Conservation (phyloP, 805 yeast genomes). For the Clavispora fructus region DNA sequence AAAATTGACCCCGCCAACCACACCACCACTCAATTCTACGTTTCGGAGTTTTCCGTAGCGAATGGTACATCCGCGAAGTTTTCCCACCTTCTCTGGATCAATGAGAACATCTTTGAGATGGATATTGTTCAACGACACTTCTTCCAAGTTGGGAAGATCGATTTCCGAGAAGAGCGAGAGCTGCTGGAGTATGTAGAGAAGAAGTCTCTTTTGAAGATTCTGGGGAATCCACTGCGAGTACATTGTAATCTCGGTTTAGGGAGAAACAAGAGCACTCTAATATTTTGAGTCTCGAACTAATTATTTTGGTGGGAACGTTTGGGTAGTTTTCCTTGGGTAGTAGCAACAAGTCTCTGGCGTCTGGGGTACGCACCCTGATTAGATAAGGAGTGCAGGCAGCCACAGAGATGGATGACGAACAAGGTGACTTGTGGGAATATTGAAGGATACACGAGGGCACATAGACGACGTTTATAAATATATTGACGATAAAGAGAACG, state of each 20-base stretch:
- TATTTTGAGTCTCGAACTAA: neutral
- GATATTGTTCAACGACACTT: slow-evolving; percentile 59
- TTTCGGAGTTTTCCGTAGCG: slow-evolving; percentile 56
- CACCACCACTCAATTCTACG: slow-evolving; percentile 54
- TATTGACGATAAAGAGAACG: too few species aligned
- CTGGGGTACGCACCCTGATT: slow-evolving; percentile 1
- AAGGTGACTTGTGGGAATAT: neutral
- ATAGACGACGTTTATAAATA: too few species aligned
- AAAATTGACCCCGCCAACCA: slow-evolving; percentile 66
- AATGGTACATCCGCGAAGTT: slow-evolving; percentile 58
- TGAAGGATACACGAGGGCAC: too few species aligned
- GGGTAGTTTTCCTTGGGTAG: neutral
- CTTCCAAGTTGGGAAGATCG: slow-evolving; percentile 73
- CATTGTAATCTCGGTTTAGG: slow-evolving; percentile 3
- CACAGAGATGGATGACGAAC: neutral
- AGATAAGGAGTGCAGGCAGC: neutral
- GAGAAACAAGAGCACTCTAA: neutral
- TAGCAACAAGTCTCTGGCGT: neutral
- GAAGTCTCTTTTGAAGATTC: slow-evolving; percentile 74
- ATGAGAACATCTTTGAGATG: slow-evolving; percentile 55
- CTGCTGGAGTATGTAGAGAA: slow-evolving; percentile 76
- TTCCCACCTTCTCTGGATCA: slow-evolving; percentile 63
- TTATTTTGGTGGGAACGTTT: neutral
- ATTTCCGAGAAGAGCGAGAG: slow-evolving; percentile 76
- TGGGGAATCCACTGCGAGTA: slow-evolving; percentile 66